Evolutionary conservation across 2,329 filamentous ascomycete species (phyloP), one percentile per base, ranked within the genome.

Genomic region (Bimuria novae-zelandiae): DNA sequence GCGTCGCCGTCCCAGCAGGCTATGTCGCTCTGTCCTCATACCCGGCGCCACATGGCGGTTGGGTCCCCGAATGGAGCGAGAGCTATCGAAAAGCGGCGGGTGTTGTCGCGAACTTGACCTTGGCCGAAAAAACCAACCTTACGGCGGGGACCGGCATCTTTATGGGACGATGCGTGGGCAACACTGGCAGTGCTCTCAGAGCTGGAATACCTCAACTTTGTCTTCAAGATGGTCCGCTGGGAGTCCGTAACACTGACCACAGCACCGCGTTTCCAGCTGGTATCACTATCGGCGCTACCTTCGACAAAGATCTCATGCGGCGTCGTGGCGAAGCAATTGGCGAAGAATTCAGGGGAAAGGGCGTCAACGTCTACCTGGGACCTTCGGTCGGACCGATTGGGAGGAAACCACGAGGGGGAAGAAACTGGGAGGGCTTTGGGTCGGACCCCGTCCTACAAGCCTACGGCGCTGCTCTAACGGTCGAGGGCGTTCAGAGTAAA

Each of bases 111-210:
- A 82, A 84, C 42, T 90, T 93, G 89, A 92, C 89, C 0, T 73
- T 93, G 51, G 89, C 88, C 1, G 89, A 92, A 70, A 93, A 92
- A 75, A 86, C 88, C 3, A 92, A 92, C 66, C 80, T 92, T 46
- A 91, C 88, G 0, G 83, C 83, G 1, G 89, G 89, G 3, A 87
- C 82, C 1, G 89, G 89, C 1, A 80, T 87, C 36, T 87, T 80
- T 58, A 92, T 91, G 89, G 88, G 79, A 27, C 59, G 69, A 33
- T 94, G 90, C 60, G 86, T 88, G 19, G 90, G 89, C 33, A 91
- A 93, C 64, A 89, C 88, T 0, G 89, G 89, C 10, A 89, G 87
- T 53, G 88, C 86, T 1, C 70, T 77, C 14, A 82, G 89, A 6
- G 80, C 92, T 14, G 88, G 88, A 1, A 87, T 93, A 55, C 87